Evolutionary conservation across 2,329 filamentous ascomycete species (phyloP).

Genomic region (Fusarium tjaetaba): DNA sequence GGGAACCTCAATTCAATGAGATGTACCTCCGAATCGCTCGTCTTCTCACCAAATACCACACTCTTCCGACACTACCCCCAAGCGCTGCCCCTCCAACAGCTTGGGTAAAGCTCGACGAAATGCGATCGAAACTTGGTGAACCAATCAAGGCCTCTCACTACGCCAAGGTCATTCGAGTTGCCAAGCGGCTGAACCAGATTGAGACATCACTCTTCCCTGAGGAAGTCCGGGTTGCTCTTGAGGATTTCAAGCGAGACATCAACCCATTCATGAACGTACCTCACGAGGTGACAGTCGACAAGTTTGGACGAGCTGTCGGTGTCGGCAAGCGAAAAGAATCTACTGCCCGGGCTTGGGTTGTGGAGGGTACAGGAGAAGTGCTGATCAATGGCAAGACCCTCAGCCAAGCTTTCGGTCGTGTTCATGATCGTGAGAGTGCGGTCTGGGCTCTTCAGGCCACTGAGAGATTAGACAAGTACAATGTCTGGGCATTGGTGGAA

Average conservation of each 20-base stretch:
- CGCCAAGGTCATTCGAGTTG: slow-evolving; percentile 76
- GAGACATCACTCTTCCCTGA: slow-evolving; percentile 78
- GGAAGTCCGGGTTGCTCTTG: slow-evolving; percentile 72
- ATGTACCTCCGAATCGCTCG: slow-evolving; percentile 78
- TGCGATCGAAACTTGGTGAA: slow-evolving; percentile 77
- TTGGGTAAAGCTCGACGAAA: slow-evolving; percentile 84
- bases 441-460: slow-evolving; percentile 90
- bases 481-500: slow-evolving; percentile 85
- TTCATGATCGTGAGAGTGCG: slow-evolving; percentile 95
- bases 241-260: slow-evolving; percentile 77
- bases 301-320: slow-evolving; percentile 79
- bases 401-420: slow-evolving; percentile 80
- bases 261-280: slow-evolving; percentile 74
- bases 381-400: slow-evolving; percentile 91
- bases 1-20: slow-evolving; percentile 86
- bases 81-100: slow-evolving; percentile 76
- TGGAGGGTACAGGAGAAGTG: slow-evolving; percentile 92
- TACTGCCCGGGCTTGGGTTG: slow-evolving; percentile 83
- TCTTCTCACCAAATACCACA: slow-evolving; percentile 75
- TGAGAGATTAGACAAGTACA: slow-evolving; percentile 91
- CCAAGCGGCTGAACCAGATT: slow-evolving; percentile 86
- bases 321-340: slow-evolving; percentile 90
- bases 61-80: slow-evolving; percentile 74
- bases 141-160: slow-evolving; percentile 81
- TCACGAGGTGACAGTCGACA: slow-evolving; percentile 75